Conservation (phyloP, 1,284 basidiomycete species). For the Apiotrichum siamense region DNA sequence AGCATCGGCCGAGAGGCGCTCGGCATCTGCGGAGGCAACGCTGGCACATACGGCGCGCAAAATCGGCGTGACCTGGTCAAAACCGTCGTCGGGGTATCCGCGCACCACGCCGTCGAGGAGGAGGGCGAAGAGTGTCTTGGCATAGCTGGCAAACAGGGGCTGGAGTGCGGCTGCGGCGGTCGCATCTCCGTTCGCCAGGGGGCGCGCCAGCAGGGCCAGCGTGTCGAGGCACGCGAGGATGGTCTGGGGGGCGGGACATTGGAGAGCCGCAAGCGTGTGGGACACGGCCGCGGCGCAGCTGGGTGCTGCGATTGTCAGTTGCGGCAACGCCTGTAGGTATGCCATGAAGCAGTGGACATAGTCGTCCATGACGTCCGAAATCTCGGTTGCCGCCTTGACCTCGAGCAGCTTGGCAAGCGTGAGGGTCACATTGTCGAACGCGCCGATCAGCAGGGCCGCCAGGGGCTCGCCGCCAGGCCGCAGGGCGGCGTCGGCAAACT, state of each 20-base stretch:
- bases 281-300: slow-evolving; percentile 70
- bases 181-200: slow-evolving; percentile 25
- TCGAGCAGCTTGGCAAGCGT: slow-evolving; percentile 65
- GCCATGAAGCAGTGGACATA: slow-evolving; percentile 77
- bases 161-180: slow-evolving; percentile 49
- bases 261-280: slow-evolving; percentile 67
- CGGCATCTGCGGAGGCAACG: slow-evolving; percentile 63
- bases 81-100: slow-evolving; percentile 66
- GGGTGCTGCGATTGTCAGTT: slow-evolving; percentile 68
- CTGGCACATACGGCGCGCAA: slow-evolving; percentile 61
- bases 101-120: slow-evolving; percentile 73
- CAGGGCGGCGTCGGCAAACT: slow-evolving; percentile 57
- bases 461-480: slow-evolving; percentile 49
- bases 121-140: slow-evolving; percentile 63
- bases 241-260: slow-evolving; percentile 71
- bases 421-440: slow-evolving; percentile 69
- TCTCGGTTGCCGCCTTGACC: slow-evolving; percentile 59
- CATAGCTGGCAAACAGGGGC: slow-evolving; percentile 64
- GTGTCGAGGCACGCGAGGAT: slow-evolving; percentile 75
- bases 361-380: slow-evolving; percentile 93
- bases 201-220: slow-evolving; percentile 68
- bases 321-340: slow-evolving; percentile 61
- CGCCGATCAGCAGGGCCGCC: slow-evolving; percentile 53
- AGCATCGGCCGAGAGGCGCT: slow-evolving; percentile 65
- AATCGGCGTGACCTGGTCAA: slow-evolving; percentile 67